phyloP scores from a whole-genome alignment of 768 basidiomycete species.

The Pulveroboletus sp. region DNA sequence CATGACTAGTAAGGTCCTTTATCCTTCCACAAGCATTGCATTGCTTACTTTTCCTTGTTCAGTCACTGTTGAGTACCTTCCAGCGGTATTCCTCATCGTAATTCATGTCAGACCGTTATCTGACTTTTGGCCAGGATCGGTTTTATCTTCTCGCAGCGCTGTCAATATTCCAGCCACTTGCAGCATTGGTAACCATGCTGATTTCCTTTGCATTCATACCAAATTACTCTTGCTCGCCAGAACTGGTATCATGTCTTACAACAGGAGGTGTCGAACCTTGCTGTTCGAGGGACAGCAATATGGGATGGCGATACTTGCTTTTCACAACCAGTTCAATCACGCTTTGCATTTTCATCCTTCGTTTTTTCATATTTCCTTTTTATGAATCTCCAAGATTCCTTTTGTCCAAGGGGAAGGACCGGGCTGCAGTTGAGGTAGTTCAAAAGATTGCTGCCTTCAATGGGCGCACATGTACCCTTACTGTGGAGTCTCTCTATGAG shows the following conservation, averaged over 20 bases:
- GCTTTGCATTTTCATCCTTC: constrained; percentile 8
- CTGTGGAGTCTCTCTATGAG: constrained; percentile 10
- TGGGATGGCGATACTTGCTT: constrained; percentile 20
- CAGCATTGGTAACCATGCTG: neutral
- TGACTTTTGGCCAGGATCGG: constrained; percentile 6
- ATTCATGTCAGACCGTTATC: neutral
- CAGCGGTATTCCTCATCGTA: constrained; percentile 1
- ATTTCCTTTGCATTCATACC: constrained; percentile 12
- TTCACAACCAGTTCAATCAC: constrained; percentile 10
- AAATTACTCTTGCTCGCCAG: constrained; percentile 10
- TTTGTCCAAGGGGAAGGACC: constrained; percentile 11
- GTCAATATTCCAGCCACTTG: constrained; percentile 7
- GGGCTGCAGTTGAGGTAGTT: constrained; percentile 13
- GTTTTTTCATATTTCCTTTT: constrained; percentile 17
- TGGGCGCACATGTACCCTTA: constrained; percentile 6
- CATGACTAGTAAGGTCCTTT: constrained; percentile 5
- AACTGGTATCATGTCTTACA: constrained; percentile 8
- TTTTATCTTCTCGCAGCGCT: constrained; percentile 17
- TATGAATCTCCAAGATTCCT: constrained; percentile 16
- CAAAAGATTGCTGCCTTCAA: constrained; percentile 16
- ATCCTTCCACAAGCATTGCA: neutral
- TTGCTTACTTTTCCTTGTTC: neutral
- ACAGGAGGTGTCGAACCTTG: constrained; percentile 13
- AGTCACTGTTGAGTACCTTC: constrained; percentile 16
- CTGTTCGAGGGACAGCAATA: constrained; percentile 13